Evolutionary conservation across 805 yeast genomes (phyloP).

Genomic region (Candida methanosorbosa): DNA sequence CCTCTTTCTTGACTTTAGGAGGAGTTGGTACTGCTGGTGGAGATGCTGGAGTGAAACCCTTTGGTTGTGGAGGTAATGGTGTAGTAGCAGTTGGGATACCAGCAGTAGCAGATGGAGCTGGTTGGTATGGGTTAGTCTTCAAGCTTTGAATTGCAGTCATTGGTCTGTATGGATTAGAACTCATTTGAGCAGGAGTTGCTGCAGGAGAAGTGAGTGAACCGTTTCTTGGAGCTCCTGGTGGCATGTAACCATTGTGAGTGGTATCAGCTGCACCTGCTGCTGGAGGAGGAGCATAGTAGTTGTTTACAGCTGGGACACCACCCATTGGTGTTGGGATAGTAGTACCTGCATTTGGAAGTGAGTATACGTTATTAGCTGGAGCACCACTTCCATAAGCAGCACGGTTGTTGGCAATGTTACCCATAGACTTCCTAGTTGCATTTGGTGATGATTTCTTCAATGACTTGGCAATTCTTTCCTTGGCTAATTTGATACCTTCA

Average conservation of each 20-base stretch:
- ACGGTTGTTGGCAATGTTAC: constrained; percentile 1
- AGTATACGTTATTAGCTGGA: not conserved
- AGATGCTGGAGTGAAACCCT: constrained; percentile 11
- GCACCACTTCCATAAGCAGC: constrained; percentile 3
- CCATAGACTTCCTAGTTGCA: not conserved
- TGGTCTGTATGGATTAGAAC: constrained; percentile 26
- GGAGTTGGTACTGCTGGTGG: constrained; percentile 16
- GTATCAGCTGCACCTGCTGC: constrained; percentile 28
- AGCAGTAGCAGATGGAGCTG: constrained; percentile 7
- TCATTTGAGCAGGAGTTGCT: constrained; percentile 1
- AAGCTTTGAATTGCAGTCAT: constrained; percentile 25
- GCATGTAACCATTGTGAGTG: constrained; percentile 7
- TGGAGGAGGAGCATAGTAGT: constrained; percentile 9
- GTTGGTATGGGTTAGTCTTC: constrained; percentile 7
- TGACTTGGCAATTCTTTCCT: constrained; percentile 72
- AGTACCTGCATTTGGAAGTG: not conserved
- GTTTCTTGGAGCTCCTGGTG: constrained; percentile 9
- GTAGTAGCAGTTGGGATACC: constrained; percentile 6
- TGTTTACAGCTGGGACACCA: constrained; percentile 1
- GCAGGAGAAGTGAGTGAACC: constrained; percentile 1
- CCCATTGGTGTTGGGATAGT: constrained; percentile 4
- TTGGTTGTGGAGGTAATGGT: constrained; percentile 1
- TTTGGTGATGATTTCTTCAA: constrained; percentile 17
- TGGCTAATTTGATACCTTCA: constrained; percentile 63
- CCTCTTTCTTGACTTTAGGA: constrained; percentile 30